Evolutionary conservation across 768 basidiomycete genomes (phyloP).

Genomic region (Leccinum fibrillosum): DNA sequence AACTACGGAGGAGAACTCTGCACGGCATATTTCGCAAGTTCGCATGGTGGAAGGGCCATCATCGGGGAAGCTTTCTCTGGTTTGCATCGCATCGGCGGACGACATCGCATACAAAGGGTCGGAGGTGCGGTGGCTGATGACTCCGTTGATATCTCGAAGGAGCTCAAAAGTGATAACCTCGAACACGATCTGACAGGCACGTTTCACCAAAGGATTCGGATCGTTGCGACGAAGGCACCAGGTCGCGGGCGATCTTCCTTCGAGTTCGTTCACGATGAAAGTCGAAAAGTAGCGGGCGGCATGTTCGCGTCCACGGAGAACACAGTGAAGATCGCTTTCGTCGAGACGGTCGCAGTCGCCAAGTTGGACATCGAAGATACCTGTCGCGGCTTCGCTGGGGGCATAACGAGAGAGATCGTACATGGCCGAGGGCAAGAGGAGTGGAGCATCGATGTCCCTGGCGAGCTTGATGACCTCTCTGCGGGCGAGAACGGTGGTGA

Average conservation of each 20-base stretch:
- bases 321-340: slow-evolving; percentile 52
- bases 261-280: slow-evolving; percentile 72
- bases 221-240: slow-evolving; percentile 52
- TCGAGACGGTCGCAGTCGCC: slow-evolving; percentile 40
- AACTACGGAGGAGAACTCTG: slow-evolving; percentile 60
- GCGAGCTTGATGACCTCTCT: slow-evolving; percentile 70
- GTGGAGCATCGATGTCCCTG: slow-evolving; percentile 48
- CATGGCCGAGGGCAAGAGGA: slow-evolving; percentile 71
- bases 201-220: slow-evolving; percentile 40
- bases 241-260: slow-evolving; percentile 53
- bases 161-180: slow-evolving; percentile 74
- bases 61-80: slow-evolving; percentile 44
- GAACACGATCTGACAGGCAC: slow-evolving; percentile 67
- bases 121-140: slow-evolving; percentile 59
- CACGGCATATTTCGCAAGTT: slow-evolving; percentile 62
- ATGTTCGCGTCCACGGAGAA: slow-evolving; percentile 69
- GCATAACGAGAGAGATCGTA: slow-evolving; percentile 74
- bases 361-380: slow-evolving; percentile 40
- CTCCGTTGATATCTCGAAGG: slow-evolving; percentile 68
- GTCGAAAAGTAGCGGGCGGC: slow-evolving; percentile 72
- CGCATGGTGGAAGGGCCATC: slow-evolving; percentile 44
- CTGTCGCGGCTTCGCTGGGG: slow-evolving; percentile 58
- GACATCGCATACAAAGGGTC: slow-evolving; percentile 71
- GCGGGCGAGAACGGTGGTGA: slow-evolving; percentile 8
- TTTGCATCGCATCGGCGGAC: slow-evolving; percentile 65